Conservation (phyloP, 495 filamentous ascomycete genomes). For the Aspergillus mulundensis region DNA sequence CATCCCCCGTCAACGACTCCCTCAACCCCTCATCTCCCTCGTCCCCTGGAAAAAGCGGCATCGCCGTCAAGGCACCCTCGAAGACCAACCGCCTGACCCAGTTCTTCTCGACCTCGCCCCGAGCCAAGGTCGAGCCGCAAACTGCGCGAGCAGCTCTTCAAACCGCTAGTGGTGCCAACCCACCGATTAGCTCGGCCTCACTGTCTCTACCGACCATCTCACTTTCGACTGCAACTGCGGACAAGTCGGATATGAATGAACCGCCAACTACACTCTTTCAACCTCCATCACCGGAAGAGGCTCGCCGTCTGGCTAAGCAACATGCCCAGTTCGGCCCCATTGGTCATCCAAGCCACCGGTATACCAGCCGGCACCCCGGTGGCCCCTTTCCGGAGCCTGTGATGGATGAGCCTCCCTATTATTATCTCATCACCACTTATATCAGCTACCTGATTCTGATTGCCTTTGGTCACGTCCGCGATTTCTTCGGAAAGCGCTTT, state of each 20-base stretch:
- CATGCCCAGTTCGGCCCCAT: conserved; percentile 93
- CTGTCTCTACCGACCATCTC: conserved; percentile 88
- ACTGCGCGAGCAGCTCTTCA: conserved; percentile 55
- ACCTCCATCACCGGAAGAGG: conserved; percentile 84
- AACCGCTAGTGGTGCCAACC: conserved; percentile 49
- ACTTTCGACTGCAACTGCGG: conserved; percentile 80
- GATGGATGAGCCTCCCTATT: conserved; percentile 95
- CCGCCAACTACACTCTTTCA: conserved; percentile 79
- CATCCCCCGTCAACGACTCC: conserved; percentile 44
- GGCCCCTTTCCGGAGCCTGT: conserved; percentile 73
- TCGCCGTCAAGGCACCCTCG: conserved; percentile 47
- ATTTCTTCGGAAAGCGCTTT: conserved; percentile 98
- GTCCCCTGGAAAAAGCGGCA: conserved; percentile 46
- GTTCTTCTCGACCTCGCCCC: conserved; percentile 58
- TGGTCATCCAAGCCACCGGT: conserved; percentile 71
- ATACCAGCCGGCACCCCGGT: conserved; percentile 79
- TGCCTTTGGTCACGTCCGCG: conserved; percentile 87
- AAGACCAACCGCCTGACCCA: conserved; percentile 61
- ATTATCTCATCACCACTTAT: conserved; percentile 93
- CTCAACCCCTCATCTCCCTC: conserved; percentile 43
- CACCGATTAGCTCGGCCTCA: conserved; percentile 64
- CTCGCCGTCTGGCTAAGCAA: conserved; percentile 64
- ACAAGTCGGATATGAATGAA: conserved; percentile 71
- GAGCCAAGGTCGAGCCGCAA: conserved; percentile 45
- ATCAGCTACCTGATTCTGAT: conserved; percentile 96